phyloP scores from a whole-genome alignment of 2,329 filamentous ascomycete genomes.

The Fusarium duplospermum region DNA sequence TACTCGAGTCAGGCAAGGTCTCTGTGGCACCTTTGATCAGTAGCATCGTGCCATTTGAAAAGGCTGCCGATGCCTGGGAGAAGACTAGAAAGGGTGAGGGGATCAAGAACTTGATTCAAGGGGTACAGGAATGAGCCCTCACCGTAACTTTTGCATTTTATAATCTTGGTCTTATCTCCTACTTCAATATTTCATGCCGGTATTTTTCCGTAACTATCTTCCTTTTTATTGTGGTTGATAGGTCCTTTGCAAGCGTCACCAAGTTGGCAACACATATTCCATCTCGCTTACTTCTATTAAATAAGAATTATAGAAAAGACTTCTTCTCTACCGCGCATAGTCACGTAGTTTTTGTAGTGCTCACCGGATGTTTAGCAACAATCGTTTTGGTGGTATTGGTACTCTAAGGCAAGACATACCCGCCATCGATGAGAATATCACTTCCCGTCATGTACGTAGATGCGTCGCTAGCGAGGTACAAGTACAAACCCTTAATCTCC shows the following conservation, averaged over 20 bases:
- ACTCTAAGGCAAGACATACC: constrained; percentile 26
- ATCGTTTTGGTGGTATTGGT: not conserved
- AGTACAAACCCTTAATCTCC: constrained; percentile 71
- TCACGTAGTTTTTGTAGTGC: no score
- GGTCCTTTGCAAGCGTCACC: no score
- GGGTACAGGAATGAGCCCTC: constrained; percentile 1
- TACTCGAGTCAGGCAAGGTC: constrained; percentile 78
- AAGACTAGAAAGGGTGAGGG: constrained; percentile 87
- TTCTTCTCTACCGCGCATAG: no score
- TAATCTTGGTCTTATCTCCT: not conserved
- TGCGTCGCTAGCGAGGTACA: constrained; percentile 65
- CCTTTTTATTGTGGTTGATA: no score
- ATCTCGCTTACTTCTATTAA: no score
- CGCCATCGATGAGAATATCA: constrained; percentile 31
- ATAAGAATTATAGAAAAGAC: no score
- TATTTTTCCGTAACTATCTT: no score
- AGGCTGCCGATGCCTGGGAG: constrained; percentile 73
- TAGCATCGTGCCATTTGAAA: constrained; percentile 79
- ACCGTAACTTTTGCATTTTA: not conserved
- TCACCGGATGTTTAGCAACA: no score
- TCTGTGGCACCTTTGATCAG: constrained; percentile 85
- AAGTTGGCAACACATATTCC: no score
- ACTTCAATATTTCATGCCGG: no score
- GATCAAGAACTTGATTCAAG: constrained; percentile 73
- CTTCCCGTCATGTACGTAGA: constrained; percentile 37